These are phyloP conservation scores for Daucus carota DNA, from an alignment of 129 eudicot genomes.

Conservation along the genomic window DH1_v3.0 NC_030384.2:18960001-18960500, in stretches of 20 bases:
- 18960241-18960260: conserved; percentile 23
- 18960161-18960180: too few relatives aligned
- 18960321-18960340: conserved; percentile 16
- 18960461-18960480: conserved; percentile 35
- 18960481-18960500: conserved; percentile 40
- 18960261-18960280: conserved; percentile 32
- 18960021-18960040: too few relatives aligned
- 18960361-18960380: conserved; percentile 37
- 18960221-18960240: conserved; percentile 33
- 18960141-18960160: too few relatives aligned
- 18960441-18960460: conserved; percentile 45
- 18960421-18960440: conserved; percentile 39
- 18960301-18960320: conserved; percentile 33
- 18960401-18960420: conserved; percentile 26
- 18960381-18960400: conserved; percentile 25
- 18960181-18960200: conserved; percentile 22
- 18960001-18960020: too few relatives aligned
- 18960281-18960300: conserved; percentile 37
- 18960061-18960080: too few relatives aligned
- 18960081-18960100: too few relatives aligned
- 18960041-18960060: too few relatives aligned
- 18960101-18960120: too few relatives aligned
- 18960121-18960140: too few relatives aligned
- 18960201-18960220: conserved; percentile 39
- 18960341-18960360: conserved; percentile 29